phyloP scores from a whole-genome alignment of 352 stramenopile species.

The Phytophthora vignae region DNA sequence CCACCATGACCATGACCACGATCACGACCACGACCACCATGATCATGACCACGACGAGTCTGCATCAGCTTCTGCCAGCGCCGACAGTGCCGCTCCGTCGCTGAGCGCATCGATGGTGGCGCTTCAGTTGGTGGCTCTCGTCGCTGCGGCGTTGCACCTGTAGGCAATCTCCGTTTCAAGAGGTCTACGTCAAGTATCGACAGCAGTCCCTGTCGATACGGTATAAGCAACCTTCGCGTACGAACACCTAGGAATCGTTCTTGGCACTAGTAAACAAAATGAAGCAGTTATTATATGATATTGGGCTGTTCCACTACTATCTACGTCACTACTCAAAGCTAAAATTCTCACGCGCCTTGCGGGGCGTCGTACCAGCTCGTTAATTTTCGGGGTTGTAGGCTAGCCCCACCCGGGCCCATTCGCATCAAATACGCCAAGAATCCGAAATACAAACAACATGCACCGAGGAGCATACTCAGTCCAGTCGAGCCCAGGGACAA shows the following conservation, averaged over 20 bases:
- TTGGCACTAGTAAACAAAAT: background rate
- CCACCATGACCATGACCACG: too few relatives aligned
- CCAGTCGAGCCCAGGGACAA: constrained; percentile 49
- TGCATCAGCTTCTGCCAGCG: constrained; percentile 13
- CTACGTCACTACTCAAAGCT: background rate
- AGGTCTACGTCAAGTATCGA: background rate
- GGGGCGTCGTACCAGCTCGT: background rate
- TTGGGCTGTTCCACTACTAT: background rate
- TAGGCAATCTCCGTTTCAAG: constrained; percentile 6
- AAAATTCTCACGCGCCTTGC: constrained; percentile 1
- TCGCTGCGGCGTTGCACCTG: constrained; percentile 58
- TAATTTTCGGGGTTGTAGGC: background rate
- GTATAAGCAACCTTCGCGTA: background rate
- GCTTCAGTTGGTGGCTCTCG: constrained; percentile 16
- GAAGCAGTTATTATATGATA: background rate
- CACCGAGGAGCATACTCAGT: constrained; percentile 36
- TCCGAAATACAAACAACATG: constrained; percentile 69
- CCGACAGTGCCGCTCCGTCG: constrained; percentile 11
- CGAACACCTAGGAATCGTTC: background rate
- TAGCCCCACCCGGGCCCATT: background rate
- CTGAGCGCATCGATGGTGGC: constrained; percentile 6
- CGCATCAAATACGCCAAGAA: constrained; percentile 70
- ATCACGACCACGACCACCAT: constrained; percentile 8
- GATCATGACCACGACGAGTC: constrained; percentile 18
- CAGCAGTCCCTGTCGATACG: too few relatives aligned